Base-by-base conservation (phyloP, 78 protist genomes). In the Chrysochromulina tobinii region DNA sequence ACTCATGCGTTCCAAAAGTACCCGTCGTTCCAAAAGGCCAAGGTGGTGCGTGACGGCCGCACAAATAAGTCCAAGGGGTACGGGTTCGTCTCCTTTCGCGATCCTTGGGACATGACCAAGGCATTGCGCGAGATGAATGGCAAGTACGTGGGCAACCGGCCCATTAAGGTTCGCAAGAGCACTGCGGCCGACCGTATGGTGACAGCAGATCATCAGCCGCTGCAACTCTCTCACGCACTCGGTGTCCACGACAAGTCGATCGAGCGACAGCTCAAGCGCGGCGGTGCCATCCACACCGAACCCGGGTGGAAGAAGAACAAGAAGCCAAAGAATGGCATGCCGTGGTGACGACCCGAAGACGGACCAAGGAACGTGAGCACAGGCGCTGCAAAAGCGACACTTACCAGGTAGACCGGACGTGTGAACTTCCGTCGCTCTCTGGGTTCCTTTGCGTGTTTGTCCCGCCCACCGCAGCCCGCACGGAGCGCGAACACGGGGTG, bases 21-120 rank as follows among this genome's bases (percentile, higher is more conserved):
- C 50, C 92, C 96, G 8, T 95, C 96, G 17, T 94, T 96, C 61
- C 89, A 90, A 23, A 93, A 92, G 84, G 97, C 79, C 23, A 81
- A 90, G 25, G 96, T 95, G 5, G 54, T 96, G n/a, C 23, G 91
- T 12, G 96, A 96, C 79, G 81, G 87, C 48, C 61, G 77, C 48
- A 81, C 95, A 14, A 69, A 64, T 4, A 96, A 95, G 81, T 51
- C 96, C 5, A 92, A 77, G 81, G 97, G 97, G 25, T 96, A 92
- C 87, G 97, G 96, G 25, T 96, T 96, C 17, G 95, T 96, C 23
- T 85, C 94, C 27, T 96, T 95, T 69, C 17, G 79, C 4, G 89
- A 89, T 54, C 93, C 97, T n/a, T 85, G 58, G 48, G 97, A 96
- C 89, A 95, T 66, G 85, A 54, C 92, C 1, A 77, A 54, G 54